These are phyloP conservation scores for Fomitiporia mediterranea DNA, from an alignment of 1,284 basidiomycete genomes.

Conservation along the genomic window DNA sequence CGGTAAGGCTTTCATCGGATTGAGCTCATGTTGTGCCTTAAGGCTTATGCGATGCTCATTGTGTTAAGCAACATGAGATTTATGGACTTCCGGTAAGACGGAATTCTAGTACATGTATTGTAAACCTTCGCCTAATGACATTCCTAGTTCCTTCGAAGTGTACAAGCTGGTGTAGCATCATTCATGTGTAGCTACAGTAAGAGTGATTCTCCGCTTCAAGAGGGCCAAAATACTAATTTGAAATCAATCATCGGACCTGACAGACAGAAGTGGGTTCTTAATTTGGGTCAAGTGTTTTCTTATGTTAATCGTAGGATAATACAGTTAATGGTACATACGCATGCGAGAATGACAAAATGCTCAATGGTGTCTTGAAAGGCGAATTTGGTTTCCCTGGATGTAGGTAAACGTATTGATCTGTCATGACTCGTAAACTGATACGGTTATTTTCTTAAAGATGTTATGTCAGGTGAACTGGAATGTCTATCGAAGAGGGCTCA, in stretches of 20 bases:
- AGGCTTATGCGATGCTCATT: too few species aligned
- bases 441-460: slow-evolving; percentile 2
- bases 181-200: slow-evolving; percentile 75
- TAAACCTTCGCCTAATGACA: slow-evolving; percentile 18
- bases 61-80: slow-evolving; percentile 40
- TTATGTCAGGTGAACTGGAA: slow-evolving; percentile 13
- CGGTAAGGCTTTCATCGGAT: slow-evolving; percentile 7
- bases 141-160: slow-evolving; percentile 33
- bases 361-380: slow-evolving; percentile 54
- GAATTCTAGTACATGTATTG: background rate
- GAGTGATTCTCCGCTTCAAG: slow-evolving; percentile 4
- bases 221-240: background rate
- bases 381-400: slow-evolving; percentile 58
- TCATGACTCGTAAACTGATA: background rate
- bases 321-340: slow-evolving; percentile 46
- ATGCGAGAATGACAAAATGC: slow-evolving; percentile 48
- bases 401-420: slow-evolving; percentile 24
- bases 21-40: too few species aligned
- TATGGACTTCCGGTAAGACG: slow-evolving; percentile 44
- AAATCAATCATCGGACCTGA: too few species aligned
- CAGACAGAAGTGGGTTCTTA: slow-evolving; percentile 21
- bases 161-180: slow-evolving; percentile 62
- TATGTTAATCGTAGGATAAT: background rate
- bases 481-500: background rate
- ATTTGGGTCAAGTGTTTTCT: background rate